Conservation (phyloP, 23 red algal genomes). For the Gracilaria domingensis region DNA sequence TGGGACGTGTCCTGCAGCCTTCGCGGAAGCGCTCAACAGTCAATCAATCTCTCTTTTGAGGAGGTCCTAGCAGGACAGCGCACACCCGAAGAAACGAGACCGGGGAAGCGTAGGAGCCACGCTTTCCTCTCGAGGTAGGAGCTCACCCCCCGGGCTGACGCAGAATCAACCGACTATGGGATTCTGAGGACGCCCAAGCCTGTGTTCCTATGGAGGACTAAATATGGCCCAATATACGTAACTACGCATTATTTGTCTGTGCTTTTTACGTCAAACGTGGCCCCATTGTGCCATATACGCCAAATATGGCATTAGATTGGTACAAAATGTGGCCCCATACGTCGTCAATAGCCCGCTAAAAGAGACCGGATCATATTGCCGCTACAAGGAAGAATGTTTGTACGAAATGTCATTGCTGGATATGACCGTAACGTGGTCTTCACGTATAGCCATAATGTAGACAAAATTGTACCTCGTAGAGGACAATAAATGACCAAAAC, state of each 20-base stretch:
- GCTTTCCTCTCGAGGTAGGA: no score
- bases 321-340: neutral
- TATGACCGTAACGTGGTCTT: neutral
- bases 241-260: neutral
- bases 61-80: no score
- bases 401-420: neutral
- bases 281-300: neutral
- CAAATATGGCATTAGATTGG: neutral
- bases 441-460: neutral
- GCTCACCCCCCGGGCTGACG: no score
- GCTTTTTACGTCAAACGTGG: neutral
- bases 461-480: neutral
- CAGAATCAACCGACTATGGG: no score
- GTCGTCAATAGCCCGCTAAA: neutral
- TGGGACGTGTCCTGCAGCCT: no score
- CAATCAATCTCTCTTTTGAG: no score
- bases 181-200: no score
- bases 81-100: no score
- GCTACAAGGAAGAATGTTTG: neutral
- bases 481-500: neutral
- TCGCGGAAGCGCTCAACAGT: no score
- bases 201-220: neutral
- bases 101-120: no score
- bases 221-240: neutral
- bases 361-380: neutral